Percentiles rank a stretch among this genome's conserved stretches.
Evolutionary conservation across 2,329 filamentous ascomycete genomes (phyloP).

Genomic region (Fusarium buxicola): DNA sequence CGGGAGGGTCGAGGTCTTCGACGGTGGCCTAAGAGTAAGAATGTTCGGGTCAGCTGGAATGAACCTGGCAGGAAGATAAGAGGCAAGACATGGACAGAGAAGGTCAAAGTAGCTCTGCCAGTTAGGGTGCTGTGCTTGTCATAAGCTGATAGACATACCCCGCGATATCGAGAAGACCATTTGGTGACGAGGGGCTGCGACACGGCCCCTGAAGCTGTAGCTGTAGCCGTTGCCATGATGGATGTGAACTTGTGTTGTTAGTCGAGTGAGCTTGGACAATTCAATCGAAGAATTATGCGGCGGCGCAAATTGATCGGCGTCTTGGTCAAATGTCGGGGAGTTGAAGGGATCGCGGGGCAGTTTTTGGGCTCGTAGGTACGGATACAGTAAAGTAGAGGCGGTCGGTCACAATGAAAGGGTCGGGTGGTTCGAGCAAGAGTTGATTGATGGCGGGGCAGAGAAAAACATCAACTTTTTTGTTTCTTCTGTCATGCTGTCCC

Average conservation of each 20-base stretch:
- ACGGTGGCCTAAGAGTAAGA: slow-evolving; percentile 79
- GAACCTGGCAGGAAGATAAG: not conserved
- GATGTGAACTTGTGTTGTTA: not conserved
- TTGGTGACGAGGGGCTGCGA: slow-evolving; percentile 62
- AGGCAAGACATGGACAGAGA: not conserved
- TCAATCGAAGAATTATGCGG: not conserved
- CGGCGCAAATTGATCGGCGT: not conserved
- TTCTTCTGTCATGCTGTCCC: too few relatives aligned
- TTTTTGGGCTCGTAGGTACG: not conserved
- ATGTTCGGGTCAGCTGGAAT: slow-evolving; percentile 5
- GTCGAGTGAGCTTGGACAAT: not conserved
- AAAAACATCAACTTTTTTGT: too few relatives aligned
- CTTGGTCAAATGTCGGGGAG: slow-evolving; percentile 10
- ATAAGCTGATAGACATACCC: slow-evolving; percentile 58
- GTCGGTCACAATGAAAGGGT: too few relatives aligned
- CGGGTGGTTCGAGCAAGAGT: too few relatives aligned
- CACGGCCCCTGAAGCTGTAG: slow-evolving; percentile 33
- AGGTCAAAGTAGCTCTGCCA: not conserved
- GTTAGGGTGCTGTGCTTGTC: slow-evolving; percentile 9
- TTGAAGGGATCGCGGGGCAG: slow-evolving; percentile 38
- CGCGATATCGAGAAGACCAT: slow-evolving; percentile 71
- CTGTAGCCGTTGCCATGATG: slow-evolving; percentile 41
- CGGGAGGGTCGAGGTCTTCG: slow-evolving; percentile 93
- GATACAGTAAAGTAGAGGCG: too few relatives aligned
- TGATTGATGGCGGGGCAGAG: too few relatives aligned